Percentiles rank a stretch among this genome's conserved stretches.
phyloP scores from a whole-genome alignment of 2,329 filamentous ascomycete species.

The Pseudogymnoascus sp. region DNA sequence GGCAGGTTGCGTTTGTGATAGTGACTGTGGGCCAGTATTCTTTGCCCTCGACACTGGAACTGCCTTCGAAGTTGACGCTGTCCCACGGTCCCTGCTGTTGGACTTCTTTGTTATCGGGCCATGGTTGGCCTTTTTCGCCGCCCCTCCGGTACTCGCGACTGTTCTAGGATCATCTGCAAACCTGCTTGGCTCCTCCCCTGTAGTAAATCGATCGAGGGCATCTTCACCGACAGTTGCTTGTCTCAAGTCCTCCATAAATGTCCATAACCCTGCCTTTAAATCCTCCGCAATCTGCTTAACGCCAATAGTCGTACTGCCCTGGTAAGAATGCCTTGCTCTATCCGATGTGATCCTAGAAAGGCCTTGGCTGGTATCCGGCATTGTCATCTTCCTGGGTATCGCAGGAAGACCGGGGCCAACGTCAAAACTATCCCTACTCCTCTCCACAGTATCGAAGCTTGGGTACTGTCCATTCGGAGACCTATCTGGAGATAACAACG shows the following conservation, averaged over 20 bases:
- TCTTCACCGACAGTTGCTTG: slow-evolving; percentile 96
- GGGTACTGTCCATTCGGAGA: slow-evolving; percentile 18
- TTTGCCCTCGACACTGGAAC: not conserved
- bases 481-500: slow-evolving; percentile 61
- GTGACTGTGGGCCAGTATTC: not conserved
- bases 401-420: not conserved
- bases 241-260: slow-evolving; percentile 88
- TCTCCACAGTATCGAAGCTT: not conserved
- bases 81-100: not conserved
- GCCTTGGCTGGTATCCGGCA: slow-evolving; percentile 27
- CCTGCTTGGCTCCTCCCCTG: not conserved
- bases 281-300: slow-evolving; percentile 49
- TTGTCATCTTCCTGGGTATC: slow-evolving; percentile 21
- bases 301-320: slow-evolving; percentile 24
- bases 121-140: not conserved
- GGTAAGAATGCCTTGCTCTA: slow-evolving; percentile 27
- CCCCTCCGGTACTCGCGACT: not conserved
- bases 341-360: slow-evolving; percentile 21
- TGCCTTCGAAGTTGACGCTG: not conserved
- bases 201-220: slow-evolving; percentile 50
- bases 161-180: not conserved
- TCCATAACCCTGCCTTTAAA: slow-evolving; percentile 82
- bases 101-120: not conserved
- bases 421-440: not conserved
- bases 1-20: not conserved